Conservation (phyloP, 2,329 filamentous ascomycete species). For the Colletotrichum australisinense region DNA sequence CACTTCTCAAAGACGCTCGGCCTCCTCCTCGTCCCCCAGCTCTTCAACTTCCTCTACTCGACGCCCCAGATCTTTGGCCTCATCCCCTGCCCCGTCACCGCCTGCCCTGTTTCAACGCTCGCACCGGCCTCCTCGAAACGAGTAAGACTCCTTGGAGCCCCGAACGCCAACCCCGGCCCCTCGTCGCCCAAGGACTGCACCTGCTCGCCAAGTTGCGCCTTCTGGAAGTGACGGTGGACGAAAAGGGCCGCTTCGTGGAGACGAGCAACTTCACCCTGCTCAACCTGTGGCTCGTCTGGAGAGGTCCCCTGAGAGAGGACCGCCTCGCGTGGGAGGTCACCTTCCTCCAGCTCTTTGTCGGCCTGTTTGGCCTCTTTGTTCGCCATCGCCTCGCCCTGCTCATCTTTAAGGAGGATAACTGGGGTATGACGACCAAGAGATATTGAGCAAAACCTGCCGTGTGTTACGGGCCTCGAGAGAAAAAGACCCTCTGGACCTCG, state of each 20-base stretch:
- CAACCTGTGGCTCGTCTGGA: conserved; percentile 96
- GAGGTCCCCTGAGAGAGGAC: conserved; percentile 91
- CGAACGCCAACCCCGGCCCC: conserved; percentile 73
- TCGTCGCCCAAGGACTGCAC: conserved; percentile 73
- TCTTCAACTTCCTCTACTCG: conserved; percentile 97
- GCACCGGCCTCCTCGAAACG: conserved; percentile 86
- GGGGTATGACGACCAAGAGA: conserved; percentile 47
- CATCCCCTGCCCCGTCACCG: conserved; percentile 91
- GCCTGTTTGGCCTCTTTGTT: conserved; percentile 85
- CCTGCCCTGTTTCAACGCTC: conserved; percentile 87
- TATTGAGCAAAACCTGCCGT: conserved; percentile 9
- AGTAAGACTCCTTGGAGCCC: conserved; percentile 81
- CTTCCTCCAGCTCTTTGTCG: conserved; percentile 79
- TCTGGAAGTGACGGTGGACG: conserved; percentile 70
- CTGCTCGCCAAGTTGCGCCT: conserved; percentile 76
- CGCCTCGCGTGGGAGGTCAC: conserved; percentile 83
- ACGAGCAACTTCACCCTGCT: conserved; percentile 92
- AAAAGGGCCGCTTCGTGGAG: conserved; percentile 77
- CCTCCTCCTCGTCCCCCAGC: conserved; percentile 90
- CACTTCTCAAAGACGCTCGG: conserved; percentile 98
- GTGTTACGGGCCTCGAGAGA: neutral
- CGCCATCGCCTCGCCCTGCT: conserved; percentile 87
- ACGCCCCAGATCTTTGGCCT: conserved; percentile 90
- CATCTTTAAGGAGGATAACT: conserved; percentile 92
- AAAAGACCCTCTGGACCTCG: neutral